Percentiles rank a stretch among this genome's conserved stretches.
Evolutionary conservation across 495 filamentous ascomycete species (phyloP).

Genomic region (Hypomontagnella submonticulosa): DNA sequence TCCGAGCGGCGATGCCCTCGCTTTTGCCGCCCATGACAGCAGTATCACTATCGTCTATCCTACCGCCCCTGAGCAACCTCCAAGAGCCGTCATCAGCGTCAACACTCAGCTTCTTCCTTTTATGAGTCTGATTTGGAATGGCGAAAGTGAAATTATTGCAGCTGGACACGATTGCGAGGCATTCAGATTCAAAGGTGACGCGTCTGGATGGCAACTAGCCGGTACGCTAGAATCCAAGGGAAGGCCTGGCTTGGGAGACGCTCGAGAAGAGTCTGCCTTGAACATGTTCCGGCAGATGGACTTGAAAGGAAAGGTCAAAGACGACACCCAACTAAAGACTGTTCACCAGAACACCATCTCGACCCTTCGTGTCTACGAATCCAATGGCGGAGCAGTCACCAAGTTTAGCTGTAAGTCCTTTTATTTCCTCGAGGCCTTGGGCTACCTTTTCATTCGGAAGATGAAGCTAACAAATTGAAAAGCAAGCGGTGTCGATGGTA

Average conservation of each 20-base stretch:
- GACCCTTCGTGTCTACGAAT: conserved; percentile 80
- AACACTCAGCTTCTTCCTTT: conserved; percentile 91
- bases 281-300: conserved; percentile 99
- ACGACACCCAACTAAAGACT: conserved; percentile 93
- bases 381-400: conserved; percentile 67
- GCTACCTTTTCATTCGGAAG: conserved; percentile 16
- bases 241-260: conserved; percentile 63
- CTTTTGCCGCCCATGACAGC: conserved; percentile 93
- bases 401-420: conserved; percentile 87
- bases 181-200: conserved; percentile 85
- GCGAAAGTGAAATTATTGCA: conserved; percentile 92
- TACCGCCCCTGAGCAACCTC: conserved; percentile 88
- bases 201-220: conserved; percentile 84
- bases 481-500: conserved; percentile 94
- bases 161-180: conserved; percentile 97
- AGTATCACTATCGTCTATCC: conserved; percentile 97
- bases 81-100: conserved; percentile 86
- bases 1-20: conserved; percentile 88
- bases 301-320: conserved; percentile 86
- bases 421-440: conserved; percentile 8
- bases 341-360: conserved; percentile 97
- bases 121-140: conserved; percentile 90
- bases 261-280: conserved; percentile 77
- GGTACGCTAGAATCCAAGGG: conserved; percentile 87
- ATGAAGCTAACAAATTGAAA: conserved; percentile 56